A percentile compares a stretch with the other conserved stretches of the same genome.
phyloP scores from a whole-genome alignment of 1,284 basidiomycete species.

The Papiliotrema nemorosa region DNA sequence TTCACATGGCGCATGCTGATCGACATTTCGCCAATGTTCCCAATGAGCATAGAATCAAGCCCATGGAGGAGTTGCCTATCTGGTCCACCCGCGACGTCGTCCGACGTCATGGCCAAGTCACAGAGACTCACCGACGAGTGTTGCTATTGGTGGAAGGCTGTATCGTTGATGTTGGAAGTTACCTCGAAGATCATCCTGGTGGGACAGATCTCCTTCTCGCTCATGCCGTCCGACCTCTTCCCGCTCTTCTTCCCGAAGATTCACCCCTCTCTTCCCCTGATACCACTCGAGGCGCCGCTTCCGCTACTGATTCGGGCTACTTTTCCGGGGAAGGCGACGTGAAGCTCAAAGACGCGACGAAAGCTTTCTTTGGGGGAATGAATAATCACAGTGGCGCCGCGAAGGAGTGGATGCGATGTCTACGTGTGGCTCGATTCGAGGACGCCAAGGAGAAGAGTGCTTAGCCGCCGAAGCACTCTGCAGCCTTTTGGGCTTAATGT shows the following conservation, averaged over 20 bases:
- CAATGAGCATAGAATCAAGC: slow-evolving; percentile 11
- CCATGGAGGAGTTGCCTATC: slow-evolving; percentile 27
- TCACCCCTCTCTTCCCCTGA: slow-evolving; percentile 13
- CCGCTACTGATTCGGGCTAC: slow-evolving; percentile 26
- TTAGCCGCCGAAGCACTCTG: too few species aligned
- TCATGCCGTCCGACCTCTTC: slow-evolving; percentile 17
- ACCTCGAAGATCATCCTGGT: slow-evolving; percentile 59
- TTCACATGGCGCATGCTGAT: slow-evolving; percentile 53
- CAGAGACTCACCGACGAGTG: slow-evolving; percentile 49
- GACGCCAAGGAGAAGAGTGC: too few species aligned
- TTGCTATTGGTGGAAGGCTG: slow-evolving; percentile 61
- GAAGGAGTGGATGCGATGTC: slow-evolving; percentile 55
- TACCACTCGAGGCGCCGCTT: slow-evolving; percentile 1
- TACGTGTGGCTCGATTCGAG: slow-evolving; percentile 58
- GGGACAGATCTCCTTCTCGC: slow-evolving; percentile 20
- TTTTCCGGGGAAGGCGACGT: slow-evolving; percentile 15
- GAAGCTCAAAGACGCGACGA: slow-evolving; percentile 55
- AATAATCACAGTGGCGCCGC: slow-evolving; percentile 68
- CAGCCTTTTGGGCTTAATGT: too few species aligned
- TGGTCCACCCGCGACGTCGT: slow-evolving; percentile 27
- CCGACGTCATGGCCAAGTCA: slow-evolving; percentile 48
- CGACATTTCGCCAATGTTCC: slow-evolving; percentile 25
- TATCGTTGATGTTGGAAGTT: slow-evolving; percentile 62
- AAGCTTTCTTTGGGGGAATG: slow-evolving; percentile 67
- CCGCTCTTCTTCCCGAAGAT: neutral